A percentile compares a stretch with the other conserved stretches of the same genome.
Conservation (phyloP, 768 basidiomycete species). For the Clathrus columnatus region DNA sequence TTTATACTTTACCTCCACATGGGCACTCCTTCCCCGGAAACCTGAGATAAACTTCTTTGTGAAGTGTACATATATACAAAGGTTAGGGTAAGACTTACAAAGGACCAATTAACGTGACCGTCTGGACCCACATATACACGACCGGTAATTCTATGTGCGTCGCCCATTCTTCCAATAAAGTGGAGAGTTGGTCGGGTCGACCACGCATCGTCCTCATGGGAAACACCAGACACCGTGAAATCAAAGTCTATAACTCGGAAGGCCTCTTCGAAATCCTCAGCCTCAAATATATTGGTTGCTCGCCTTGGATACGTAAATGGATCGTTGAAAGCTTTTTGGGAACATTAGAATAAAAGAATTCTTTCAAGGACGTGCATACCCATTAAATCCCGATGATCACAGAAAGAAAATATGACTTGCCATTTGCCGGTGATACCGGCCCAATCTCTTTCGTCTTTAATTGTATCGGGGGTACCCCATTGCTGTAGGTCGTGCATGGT, state of each 20-base stretch:
- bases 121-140: slow-evolving; percentile 49
- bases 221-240: slow-evolving; percentile 23
- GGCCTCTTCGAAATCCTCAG: slow-evolving; percentile 41
- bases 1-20: slow-evolving; percentile 2
- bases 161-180: slow-evolving; percentile 44
- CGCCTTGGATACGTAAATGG: background rate
- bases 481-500: background rate
- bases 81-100: slow-evolving; percentile 36
- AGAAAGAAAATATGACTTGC: slow-evolving; percentile 58
- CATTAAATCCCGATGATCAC: slow-evolving; percentile 57
- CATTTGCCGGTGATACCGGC: slow-evolving; percentile 51
- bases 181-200: slow-evolving; percentile 45
- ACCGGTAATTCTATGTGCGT: slow-evolving; percentile 40
- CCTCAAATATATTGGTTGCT: slow-evolving; percentile 40
- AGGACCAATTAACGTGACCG: slow-evolving; percentile 52
- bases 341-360: background rate
- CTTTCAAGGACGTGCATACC: slow-evolving; percentile 31
- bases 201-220: slow-evolving; percentile 36
- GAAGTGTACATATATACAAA: background rate
- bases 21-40: slow-evolving; percentile 7
- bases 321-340: slow-evolving; percentile 2
- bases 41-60: background rate
- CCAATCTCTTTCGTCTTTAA: slow-evolving; percentile 43
- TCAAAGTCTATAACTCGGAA: slow-evolving; percentile 41
- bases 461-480: slow-evolving; percentile 25